A percentile compares a stretch with the other conserved stretches of the same genome.
Evolutionary conservation across 176 grass and related monocot species (phyloP).

Genomic region (Dactylis glomerata): DNA sequence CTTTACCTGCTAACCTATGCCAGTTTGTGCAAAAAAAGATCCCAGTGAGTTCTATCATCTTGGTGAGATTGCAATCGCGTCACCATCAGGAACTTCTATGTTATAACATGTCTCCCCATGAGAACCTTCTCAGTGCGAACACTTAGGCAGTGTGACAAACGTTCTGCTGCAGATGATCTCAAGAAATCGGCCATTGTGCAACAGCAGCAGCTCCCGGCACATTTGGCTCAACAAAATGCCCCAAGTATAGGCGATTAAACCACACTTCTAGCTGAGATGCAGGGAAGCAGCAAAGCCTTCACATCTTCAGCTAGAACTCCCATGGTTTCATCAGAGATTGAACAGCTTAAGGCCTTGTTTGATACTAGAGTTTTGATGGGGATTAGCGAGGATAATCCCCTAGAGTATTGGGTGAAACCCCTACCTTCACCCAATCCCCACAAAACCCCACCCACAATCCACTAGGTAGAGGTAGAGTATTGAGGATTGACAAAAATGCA

Average conservation of each 20-base stretch:
- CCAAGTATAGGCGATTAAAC: background rate
- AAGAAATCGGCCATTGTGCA: background rate
- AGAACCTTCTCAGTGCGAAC: background rate
- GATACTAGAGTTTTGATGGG: no score
- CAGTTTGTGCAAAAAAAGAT: background rate
- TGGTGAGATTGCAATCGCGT: background rate
- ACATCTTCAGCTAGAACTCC: background rate
- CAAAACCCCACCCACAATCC: no score
- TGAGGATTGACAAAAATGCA: no score
- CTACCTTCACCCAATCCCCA: no score
- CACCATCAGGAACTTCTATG: background rate
- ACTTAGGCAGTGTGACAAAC: background rate
- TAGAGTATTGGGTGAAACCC: no score
- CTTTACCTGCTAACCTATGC: background rate
- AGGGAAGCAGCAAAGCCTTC: background rate
- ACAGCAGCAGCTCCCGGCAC: background rate
- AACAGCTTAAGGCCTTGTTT: no score
- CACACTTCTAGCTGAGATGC: background rate
- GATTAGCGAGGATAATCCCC: no score
- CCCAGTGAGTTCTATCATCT: background rate
- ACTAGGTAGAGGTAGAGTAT: no score
- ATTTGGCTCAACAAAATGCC: background rate
- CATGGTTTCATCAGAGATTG: background rate
- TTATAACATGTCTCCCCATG: background rate
- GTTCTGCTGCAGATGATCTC: background rate